Conservation (phyloP, 1,284 basidiomycete species). For the Moesziomyces sp. region DNA sequence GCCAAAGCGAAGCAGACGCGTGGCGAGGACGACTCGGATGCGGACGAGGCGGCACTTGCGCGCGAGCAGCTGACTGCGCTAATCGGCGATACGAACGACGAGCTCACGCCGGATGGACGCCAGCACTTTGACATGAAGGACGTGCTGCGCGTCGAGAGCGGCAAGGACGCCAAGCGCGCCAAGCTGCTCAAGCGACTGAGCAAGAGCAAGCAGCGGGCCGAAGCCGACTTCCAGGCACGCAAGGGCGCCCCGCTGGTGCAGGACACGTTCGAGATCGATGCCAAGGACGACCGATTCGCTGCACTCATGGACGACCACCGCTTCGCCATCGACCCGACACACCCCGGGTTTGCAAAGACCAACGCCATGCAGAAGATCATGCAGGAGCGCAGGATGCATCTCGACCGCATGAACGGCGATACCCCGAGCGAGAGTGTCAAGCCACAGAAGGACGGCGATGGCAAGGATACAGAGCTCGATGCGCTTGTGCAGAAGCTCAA, state of each 20-base stretch:
- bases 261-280: constrained; percentile 79
- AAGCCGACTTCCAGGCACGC: constrained; percentile 50
- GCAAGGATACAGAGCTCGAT: constrained; percentile 14
- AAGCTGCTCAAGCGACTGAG: constrained; percentile 47
- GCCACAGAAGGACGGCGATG: not conserved
- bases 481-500: constrained; percentile 43
- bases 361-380: constrained; percentile 64
- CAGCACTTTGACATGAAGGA: constrained; percentile 92
- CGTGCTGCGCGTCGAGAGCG: constrained; percentile 85
- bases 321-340: constrained; percentile 94
- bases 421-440: not conserved
- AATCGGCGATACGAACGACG: constrained; percentile 52
- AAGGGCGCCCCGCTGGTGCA: constrained; percentile 68
- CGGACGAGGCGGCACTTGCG: constrained; percentile 23
- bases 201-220: constrained; percentile 52
- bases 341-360: constrained; percentile 73
- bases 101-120: constrained; percentile 45
- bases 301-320: constrained; percentile 87
- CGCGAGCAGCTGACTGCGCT: constrained; percentile 42
- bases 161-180: constrained; percentile 65
- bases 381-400: constrained; percentile 45
- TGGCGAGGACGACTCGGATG: constrained; percentile 7
- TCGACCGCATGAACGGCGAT: constrained; percentile 16
- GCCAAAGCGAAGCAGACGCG: constrained; percentile 14
- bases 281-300: constrained; percentile 87